Conservation (phyloP, 768 basidiomycete species). For the Tricholoma sp. region DNA sequence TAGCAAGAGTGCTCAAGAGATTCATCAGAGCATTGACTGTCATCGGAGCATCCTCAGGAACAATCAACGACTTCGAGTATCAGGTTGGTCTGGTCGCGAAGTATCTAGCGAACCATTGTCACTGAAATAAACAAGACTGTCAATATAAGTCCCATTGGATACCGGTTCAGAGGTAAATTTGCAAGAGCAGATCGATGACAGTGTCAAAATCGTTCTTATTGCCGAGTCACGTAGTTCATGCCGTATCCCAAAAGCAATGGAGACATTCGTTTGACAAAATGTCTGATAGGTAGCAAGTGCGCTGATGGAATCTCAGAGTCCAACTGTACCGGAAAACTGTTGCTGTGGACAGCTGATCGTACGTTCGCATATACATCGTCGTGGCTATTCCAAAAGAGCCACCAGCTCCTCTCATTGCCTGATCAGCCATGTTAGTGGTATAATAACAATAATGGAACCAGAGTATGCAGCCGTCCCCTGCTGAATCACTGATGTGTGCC, state of each 20-base stretch:
- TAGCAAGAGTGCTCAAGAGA: background rate
- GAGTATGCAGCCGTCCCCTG: no score
- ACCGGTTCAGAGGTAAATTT: background rate
- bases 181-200: background rate
- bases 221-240: background rate
- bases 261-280: no score
- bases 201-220: background rate
- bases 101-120: background rate
- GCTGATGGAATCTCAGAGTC: background rate
- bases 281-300: background rate
- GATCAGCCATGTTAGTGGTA: background rate
- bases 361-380: conserved; percentile 29
- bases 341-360: conserved; percentile 27
- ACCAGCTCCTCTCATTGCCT: conserved; percentile 37
- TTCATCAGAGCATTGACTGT: background rate
- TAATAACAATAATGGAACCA: background rate
- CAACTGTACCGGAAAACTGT: conserved; percentile 21
- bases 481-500: no score
- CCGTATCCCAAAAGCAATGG: no score
- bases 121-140: background rate
- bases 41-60: background rate
- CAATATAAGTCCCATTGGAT: background rate
- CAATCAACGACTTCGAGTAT: background rate
- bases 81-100: background rate
- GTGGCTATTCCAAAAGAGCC: conserved; percentile 37